phyloP scores from a whole-genome alignment of 495 filamentous ascomycete species.

The Pyrenopolyporus hunteri region DNA sequence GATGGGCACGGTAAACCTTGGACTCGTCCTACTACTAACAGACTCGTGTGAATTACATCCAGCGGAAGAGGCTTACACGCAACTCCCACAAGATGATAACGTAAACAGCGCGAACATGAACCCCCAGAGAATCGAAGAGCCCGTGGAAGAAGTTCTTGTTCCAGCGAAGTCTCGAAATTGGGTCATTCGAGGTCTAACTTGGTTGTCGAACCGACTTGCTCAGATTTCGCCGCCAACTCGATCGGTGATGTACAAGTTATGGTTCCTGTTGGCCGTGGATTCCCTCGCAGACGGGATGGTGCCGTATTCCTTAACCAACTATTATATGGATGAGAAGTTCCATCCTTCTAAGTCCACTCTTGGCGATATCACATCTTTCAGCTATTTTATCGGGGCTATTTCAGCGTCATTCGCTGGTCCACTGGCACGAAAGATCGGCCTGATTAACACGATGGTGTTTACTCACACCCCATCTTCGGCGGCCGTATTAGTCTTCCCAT shows the following conservation, averaged over 20 bases:
- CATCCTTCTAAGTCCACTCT: conserved; percentile 69
- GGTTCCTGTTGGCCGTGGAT: conserved; percentile 78
- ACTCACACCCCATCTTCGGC: conserved; percentile 80
- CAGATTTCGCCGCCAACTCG: conserved; percentile 64
- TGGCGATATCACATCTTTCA: conserved; percentile 71
- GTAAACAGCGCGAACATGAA: conserved; percentile 3
- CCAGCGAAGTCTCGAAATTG: conserved; percentile 25
- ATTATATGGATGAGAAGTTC: conserved; percentile 81
- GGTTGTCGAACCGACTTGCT: conserved; percentile 46
- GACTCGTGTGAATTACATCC: conserved; percentile 62
- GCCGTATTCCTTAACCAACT: conserved; percentile 72
- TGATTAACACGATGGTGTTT: conserved; percentile 88
- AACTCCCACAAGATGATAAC: conserved; percentile 53
- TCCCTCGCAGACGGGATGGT: conserved; percentile 80
- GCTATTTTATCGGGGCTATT: conserved; percentile 67
- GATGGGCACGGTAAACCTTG: conserved; percentile 71
- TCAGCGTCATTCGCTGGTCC: conserved; percentile 77
- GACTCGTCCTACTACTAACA: conserved; percentile 65
- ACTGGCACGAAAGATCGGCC: conserved; percentile 75
- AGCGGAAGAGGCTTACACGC: conserved; percentile 42
- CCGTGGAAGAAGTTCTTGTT: conserved; percentile 5
- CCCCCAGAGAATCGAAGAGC: conserved; percentile 13
- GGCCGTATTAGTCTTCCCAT: conserved; percentile 71
- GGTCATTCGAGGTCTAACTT: conserved; percentile 37
- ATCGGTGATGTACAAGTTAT: conserved; percentile 69